Percentiles rank a stretch among this genome's conserved stretches.
phyloP scores from a whole-genome alignment of 2,329 filamentous ascomycete species.

The Mycocentrospora acerina region DNA sequence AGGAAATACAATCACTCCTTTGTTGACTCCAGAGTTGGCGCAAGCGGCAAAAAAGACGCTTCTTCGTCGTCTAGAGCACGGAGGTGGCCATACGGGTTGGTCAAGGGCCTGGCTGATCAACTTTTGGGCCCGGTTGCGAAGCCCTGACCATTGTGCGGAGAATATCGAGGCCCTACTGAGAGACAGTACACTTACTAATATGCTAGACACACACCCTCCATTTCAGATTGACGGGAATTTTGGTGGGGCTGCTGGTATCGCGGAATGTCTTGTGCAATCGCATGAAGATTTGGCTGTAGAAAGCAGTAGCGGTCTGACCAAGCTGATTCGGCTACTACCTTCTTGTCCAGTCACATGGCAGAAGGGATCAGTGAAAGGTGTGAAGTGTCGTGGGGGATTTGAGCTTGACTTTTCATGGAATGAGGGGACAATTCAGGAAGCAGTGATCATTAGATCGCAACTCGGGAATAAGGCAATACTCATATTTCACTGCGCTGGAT shows the following conservation, averaged over 20 bases:
- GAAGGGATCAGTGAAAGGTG: constrained; percentile 5
- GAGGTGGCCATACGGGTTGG: constrained; percentile 53
- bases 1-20: constrained; percentile 43
- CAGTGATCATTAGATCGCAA: constrained; percentile 4
- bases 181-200: constrained; percentile 48
- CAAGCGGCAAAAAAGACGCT: constrained; percentile 33
- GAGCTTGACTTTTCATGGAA: constrained; percentile 9
- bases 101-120: constrained; percentile 55
- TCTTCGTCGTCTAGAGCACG: constrained; percentile 28
- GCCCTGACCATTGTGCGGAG: constrained; percentile 39
- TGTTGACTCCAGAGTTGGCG: constrained; percentile 35
- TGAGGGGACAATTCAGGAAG: constrained; percentile 2
- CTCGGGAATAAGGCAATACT: constrained; percentile 2
- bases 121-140: constrained; percentile 50
- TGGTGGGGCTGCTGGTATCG: constrained; percentile 50
- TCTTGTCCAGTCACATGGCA: constrained; percentile 9
- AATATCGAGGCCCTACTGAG: constrained; percentile 45
- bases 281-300: neutral
- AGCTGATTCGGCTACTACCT: constrained; percentile 7
- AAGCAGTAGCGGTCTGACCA: neutral
- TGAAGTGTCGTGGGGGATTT: constrained; percentile 8
- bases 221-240: constrained; percentile 57
- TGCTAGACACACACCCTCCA: constrained; percentile 39
- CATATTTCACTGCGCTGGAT: constrained; percentile 4
- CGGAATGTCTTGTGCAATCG: constrained; percentile 33